Percentiles rank a stretch among this genome's conserved stretches.
phyloP scores from a whole-genome alignment of 164 flowering plant species.

The Berberis vulgaris region DNA sequence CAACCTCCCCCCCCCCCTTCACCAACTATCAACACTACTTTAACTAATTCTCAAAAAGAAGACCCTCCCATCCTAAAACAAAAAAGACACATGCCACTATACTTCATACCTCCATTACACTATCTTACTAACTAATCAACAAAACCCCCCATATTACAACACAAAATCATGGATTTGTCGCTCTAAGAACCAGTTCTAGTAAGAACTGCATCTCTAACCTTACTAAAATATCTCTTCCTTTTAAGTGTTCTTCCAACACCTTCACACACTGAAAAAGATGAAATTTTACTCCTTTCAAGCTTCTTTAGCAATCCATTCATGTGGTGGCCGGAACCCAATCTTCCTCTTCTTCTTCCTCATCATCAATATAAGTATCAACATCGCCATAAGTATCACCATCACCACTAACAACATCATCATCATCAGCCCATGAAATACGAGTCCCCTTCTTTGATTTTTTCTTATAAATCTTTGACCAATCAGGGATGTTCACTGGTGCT shows the following conservation, averaged over 20 bases:
- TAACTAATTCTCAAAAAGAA: too few relatives aligned
- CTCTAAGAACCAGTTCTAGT: constrained; percentile 59
- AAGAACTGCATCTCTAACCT: constrained; percentile 70
- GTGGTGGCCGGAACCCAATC: constrained; percentile 53
- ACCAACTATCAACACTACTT: too few relatives aligned
- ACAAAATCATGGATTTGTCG: background rate
- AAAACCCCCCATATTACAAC: too few relatives aligned
- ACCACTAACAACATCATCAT: constrained; percentile 8
- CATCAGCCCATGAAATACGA: constrained; percentile 4
- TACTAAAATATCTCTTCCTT: constrained; percentile 72
- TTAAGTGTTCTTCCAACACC: constrained; percentile 84
- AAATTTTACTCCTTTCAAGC: constrained; percentile 56
- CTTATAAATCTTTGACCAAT: constrained; percentile 56
- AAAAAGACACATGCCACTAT: too few relatives aligned
- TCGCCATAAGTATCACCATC: background rate
- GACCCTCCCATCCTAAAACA: too few relatives aligned
- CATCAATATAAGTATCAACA: background rate
- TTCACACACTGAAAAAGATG: constrained; percentile 78
- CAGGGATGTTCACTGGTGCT: constrained; percentile 31
- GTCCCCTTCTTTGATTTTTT: constrained; percentile 17
- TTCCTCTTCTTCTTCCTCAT: background rate
- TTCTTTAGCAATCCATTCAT: constrained; percentile 67
- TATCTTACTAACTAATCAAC: too few relatives aligned
- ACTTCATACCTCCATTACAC: too few relatives aligned
- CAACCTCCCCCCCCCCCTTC: too few relatives aligned